Conservation (phyloP, 805 yeast genomes). For the Maudiozyma pseudohumilis region DNA sequence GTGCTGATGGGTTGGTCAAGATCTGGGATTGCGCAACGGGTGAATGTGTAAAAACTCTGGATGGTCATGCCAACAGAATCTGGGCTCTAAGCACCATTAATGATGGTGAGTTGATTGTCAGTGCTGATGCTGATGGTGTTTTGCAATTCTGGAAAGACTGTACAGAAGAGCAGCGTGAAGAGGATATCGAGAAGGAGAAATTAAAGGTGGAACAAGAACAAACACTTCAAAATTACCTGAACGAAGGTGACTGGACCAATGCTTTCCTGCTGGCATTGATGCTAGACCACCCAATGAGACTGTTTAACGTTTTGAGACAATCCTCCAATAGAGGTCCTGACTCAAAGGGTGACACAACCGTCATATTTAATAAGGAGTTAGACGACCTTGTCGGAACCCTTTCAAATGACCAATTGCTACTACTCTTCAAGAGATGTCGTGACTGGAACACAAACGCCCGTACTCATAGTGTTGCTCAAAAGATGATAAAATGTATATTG, state of each 20-base stretch:
- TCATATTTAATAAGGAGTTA: constrained; percentile 36
- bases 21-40: constrained; percentile 76
- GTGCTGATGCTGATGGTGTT: constrained; percentile 94
- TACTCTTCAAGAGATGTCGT: constrained; percentile 64
- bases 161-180: constrained; percentile 58
- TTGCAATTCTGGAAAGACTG: constrained; percentile 83
- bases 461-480: constrained; percentile 73
- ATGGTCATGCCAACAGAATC: constrained; percentile 87
- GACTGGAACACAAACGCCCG: constrained; percentile 93
- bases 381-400: constrained; percentile 55
- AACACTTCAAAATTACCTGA: constrained; percentile 63
- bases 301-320: constrained; percentile 65
- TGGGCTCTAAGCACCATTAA: constrained; percentile 73
- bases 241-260: constrained; percentile 69
- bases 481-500: constrained; percentile 56
- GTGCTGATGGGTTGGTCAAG: constrained; percentile 92
- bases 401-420: constrained; percentile 46
- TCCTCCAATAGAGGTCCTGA: constrained; percentile 43
- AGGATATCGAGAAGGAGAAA: constrained; percentile 42
- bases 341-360: constrained; percentile 4
- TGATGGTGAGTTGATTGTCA: constrained; percentile 60
- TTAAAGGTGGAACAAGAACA: constrained; percentile 78
- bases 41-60: constrained; percentile 76
- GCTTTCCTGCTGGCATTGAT: constrained; percentile 82
- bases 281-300: constrained; percentile 81